Base-by-base conservation (phyloP, 1,139 yeast genomes). In the Blastobotrys elegans region DNA sequence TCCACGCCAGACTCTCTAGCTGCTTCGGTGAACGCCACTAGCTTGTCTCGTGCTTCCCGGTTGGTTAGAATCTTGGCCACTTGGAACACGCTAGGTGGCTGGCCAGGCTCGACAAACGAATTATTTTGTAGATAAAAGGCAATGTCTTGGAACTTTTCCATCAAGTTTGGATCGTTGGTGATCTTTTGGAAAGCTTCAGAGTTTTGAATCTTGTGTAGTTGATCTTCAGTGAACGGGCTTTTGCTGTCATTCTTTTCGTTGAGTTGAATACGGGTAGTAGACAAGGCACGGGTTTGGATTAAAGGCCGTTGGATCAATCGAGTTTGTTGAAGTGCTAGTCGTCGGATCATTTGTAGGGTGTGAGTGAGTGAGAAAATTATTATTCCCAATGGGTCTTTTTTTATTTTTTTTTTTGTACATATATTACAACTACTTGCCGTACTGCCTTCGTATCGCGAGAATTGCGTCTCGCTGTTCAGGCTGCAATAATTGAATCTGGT, bases 401-500 rank as follows among this genome's bases (percentile, higher is more conserved):
- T 32, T 32, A 17, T 32, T 32, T 32, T 32, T 3, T 3, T 32
- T 14, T 32, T 31, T 37, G n/a, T n/a, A n/a, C n/a, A n/a, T n/a
- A n/a, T n/a, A n/a, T n/a, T n/a, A n/a, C n/a, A n/a, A n/a, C n/a
- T n/a, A n/a, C n/a, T n/a, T n/a, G 13, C 60, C 50, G 39, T 56
- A 58, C 26, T 53, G 52, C 31, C 59, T 57, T 18, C 63, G 52
- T 14, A 59, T 46, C 17, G 46, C 49, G 30, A 52, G 24, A 20
- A 60, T 53, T 2, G 59, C 55, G 24, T 56, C 39, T 31, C 62
- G 55, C 59, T 83, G 83, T 32, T 74, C 77, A 11, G 73, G 78
- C 14, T 83, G 83, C 33, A 84, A 69, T 2, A 66, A 68, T 4
- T 66, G 67, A 30, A 86, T 67, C 46, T 86, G 89, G 2, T 74